Evolutionary conservation across 805 yeast genomes (phyloP).

Genomic region (Yarrowia sp.): DNA sequence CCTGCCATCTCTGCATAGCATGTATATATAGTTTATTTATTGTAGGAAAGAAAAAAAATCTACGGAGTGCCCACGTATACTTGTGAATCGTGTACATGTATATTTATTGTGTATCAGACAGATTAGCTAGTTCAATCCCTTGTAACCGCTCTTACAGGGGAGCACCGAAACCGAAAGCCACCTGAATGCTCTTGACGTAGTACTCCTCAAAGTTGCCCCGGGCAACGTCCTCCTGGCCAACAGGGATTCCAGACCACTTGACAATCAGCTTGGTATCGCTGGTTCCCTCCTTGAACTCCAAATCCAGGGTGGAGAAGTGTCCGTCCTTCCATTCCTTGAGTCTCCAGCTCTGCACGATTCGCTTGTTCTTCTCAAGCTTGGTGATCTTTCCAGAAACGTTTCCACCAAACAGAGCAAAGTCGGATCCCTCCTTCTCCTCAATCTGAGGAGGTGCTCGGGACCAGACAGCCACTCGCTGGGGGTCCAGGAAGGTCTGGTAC

Average conservation of each 20-base stretch:
- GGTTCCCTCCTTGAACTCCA: conserved; percentile 71
- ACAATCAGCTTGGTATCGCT: conserved; percentile 80
- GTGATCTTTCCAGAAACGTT: conserved; percentile 70
- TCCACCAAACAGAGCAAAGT: conserved; percentile 78
- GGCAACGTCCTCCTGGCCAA: conserved; percentile 90
- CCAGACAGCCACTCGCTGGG: conserved; percentile 85
- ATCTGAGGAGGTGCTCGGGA: conserved; percentile 66
- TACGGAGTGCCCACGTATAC: not conserved
- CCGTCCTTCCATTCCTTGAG: conserved; percentile 84
- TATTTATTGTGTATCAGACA: conserved; percentile 8
- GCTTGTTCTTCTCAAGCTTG: conserved; percentile 55
- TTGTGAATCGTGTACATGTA: not conserved
- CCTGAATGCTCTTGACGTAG: conserved; percentile 82
- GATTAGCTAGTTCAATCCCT: not conserved
- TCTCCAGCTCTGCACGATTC: conserved; percentile 79
- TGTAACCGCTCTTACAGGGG: conserved; percentile 49
- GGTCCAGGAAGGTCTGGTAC: conserved; percentile 71
- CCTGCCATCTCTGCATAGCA: not conserved
- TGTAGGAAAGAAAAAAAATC: not conserved
- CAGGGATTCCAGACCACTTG: conserved; percentile 81
- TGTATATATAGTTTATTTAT: conserved; percentile 5
- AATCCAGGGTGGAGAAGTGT: conserved; percentile 65
- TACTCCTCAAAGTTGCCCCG: conserved; percentile 81
- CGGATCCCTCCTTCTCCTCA: conserved; percentile 55
- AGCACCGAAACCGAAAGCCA: conserved; percentile 95